phyloP scores from a whole-genome alignment of 148 eudicot species.

The Simmondsia chinensis region DNA sequence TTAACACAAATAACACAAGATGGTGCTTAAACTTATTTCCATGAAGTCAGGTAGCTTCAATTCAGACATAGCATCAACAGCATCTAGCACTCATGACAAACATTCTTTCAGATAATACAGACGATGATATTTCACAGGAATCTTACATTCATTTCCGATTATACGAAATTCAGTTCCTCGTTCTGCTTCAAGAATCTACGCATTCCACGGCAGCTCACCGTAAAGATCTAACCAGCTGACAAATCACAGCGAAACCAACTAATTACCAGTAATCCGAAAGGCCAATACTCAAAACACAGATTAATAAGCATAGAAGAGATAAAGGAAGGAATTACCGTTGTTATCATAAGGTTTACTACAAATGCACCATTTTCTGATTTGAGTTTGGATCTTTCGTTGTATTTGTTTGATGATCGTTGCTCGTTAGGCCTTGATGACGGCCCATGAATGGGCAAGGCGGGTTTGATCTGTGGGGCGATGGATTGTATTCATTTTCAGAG shows the following conservation, averaged over 20 bases:
- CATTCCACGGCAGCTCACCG: constrained; percentile 15
- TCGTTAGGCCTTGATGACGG: constrained; percentile 9
- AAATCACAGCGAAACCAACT: constrained; percentile 30
- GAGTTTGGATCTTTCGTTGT: constrained; percentile 15
- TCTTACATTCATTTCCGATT: too few relatives aligned
- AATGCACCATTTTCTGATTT: constrained; percentile 13
- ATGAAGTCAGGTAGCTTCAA: constrained; percentile 20
- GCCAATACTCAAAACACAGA: constrained; percentile 3
- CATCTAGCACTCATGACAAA: background rate
- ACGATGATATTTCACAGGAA: background rate
- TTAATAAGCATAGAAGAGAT: constrained; percentile 11
- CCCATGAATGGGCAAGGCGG: constrained; percentile 15
- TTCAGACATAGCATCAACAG: constrained; percentile 3
- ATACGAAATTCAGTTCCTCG: constrained; percentile 5
- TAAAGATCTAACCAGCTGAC: constrained; percentile 29
- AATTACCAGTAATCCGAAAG: constrained; percentile 29
- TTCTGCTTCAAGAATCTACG: constrained; percentile 2
- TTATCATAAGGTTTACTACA: constrained; percentile 15
- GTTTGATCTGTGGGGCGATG: constrained; percentile 17
- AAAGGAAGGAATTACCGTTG: constrained; percentile 42
- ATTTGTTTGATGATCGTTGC: constrained; percentile 8
- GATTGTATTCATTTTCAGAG: constrained; percentile 14
- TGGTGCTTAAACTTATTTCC: constrained; percentile 1
- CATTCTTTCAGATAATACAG: constrained; percentile 2
- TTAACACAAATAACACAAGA: background rate